Evolutionary conservation across 345 rosid species (phyloP), one percentile per base, ranked within the genome.

Genomic region (Eutrema heterophyllum): DNA sequence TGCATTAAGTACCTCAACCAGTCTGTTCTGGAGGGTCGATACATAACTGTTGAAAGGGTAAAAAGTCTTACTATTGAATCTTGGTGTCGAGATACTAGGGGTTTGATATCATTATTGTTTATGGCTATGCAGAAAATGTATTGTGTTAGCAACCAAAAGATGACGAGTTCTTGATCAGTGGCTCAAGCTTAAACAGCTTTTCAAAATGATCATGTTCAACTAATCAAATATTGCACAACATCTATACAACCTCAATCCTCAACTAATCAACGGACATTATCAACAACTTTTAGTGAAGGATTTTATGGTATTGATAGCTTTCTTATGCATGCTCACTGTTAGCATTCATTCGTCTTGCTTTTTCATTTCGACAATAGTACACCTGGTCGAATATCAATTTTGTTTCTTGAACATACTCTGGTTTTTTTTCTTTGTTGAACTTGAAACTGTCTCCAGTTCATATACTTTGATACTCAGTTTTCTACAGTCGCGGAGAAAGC

Each of bases 41-140:
- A 88, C 62, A 89, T 92, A 40, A 92, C 92, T 52, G 98, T 92
- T 63, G 98, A 92, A 86, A 92, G 84, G 98, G 96, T 21, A 88
- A 85, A 71, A 58, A 63, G 1, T 50, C 21, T 46, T 11, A 32
- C 73, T 43, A 43, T 36, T 40, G 3, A 10, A 14, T 36, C 39
- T 39, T 54, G 26, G 49, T 13, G 16, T 44, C 55, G 43, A 14
- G 52, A 67, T 13, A 2, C 15, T 41, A 8, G 39, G 11, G 14
- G 49, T 70, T 81, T 77, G 68, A 73, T 77, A 83, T 75, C 70
- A 71, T 83, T 75, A 54, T 33, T 71, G 81, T 83, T 87, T 84
- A 81, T 89, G 90, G 88, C 79, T 84, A 79, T 85, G 88, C 97
- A 89, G 97, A 86, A 83, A 75, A 65, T 81, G 79, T 86, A 41